Evolutionary conservation across 495 filamentous ascomycete genomes (phyloP), one percentile per base, ranked within the genome.

Genomic region (Tetracladium marchalianum): DNA sequence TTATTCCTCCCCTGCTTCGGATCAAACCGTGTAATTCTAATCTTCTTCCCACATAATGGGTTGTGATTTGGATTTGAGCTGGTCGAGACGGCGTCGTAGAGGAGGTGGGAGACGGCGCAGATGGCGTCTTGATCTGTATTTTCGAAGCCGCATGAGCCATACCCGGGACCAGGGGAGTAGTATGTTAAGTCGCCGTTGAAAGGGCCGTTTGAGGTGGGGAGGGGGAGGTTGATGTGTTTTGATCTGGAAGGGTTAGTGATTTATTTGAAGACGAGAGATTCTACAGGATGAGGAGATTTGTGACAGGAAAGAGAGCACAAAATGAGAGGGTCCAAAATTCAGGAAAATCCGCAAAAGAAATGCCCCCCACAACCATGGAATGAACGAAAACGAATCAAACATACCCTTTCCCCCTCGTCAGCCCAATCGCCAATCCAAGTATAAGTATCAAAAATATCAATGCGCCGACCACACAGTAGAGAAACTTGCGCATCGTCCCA

Each of bases 181-280:
- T 81, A 88, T 0, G 83, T 89, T 32, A 87, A 55, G 41, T 87
- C 78, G 39, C 84, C 85, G 15, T 64, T 72, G 56, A 79, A 78
- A 4, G 62, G 60, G 2, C 64, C 55, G 0, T 55, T 61, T 47
- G 68, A 68, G 42, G 65, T 65, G 1, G 80, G 78, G 2, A 84
- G 74, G 1, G 80, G 74, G 31, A 82, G 66, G 52, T 75, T 66
- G 17, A 37, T 37, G 5, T 13, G 35, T 13, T 27, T 27, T 27
- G 22, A 27, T 27, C 22, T 27, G 22, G n/a, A n/a, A n/a, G n/a
- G n/a, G n/a, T n/a, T n/a, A n/a, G n/a, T 41, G 17, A 41, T 17
- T 49, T 52, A 18, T 52, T 52, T 12, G n/a, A n/a, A n/a, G n/a
- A n/a, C n/a, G n/a, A n/a, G n/a, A n/a, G n/a, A n/a, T n/a, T n/a